Base-by-base conservation (phyloP, 2,329 filamentous ascomycete genomes). In the Phaeophleospora eucalypticola region DNA sequence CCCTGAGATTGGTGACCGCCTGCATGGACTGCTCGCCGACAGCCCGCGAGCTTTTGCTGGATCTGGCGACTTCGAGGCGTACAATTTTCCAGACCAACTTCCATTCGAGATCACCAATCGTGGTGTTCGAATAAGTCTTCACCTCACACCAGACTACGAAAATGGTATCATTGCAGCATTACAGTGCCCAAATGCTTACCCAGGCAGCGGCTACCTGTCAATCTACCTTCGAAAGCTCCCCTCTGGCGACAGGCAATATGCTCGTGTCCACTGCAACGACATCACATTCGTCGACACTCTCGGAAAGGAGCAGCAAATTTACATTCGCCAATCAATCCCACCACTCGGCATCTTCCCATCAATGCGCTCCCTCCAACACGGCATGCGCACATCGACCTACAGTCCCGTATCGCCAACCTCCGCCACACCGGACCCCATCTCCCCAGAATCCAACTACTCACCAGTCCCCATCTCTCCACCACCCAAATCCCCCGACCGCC, bases 21-120 rank as follows among this genome's bases (percentile, higher is more conserved):
- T 32, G 4, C 46, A 53, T 36, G 52, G 52, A 12, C 29, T 55
- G 17, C 50, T 55, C 14, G 52, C 49, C 8, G 40, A 45, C 36
- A 43, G 36, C 15, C 49, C 67, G 12, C 54, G 56, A 35, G 63
- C 63, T 2, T 74, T 75, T 53, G 62, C 64, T 2, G 65, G 68
- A 48, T 68, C 68, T 1, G 64, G 63, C 9, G 53, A 63, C 12
- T 64, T 61, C 4, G 41, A 62, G 10, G 57, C 58, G 8, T 66
- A 62, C 45, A 48, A 60, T 36, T 64, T 56, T 53, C 60, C 63
- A 41, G 58, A 59, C 7, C 52, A 58, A 4, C 35, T 32, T 10
- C 48, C 48, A 3, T 53, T 46, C 33, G 42, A 43, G 19, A 48
- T 53, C 20, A 56, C 16, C 29, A 53, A 53, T 32, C 46, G 47